Base-by-base conservation (phyloP, 108 stramenopile genomes). In the Skeletonema grethae region DNA sequence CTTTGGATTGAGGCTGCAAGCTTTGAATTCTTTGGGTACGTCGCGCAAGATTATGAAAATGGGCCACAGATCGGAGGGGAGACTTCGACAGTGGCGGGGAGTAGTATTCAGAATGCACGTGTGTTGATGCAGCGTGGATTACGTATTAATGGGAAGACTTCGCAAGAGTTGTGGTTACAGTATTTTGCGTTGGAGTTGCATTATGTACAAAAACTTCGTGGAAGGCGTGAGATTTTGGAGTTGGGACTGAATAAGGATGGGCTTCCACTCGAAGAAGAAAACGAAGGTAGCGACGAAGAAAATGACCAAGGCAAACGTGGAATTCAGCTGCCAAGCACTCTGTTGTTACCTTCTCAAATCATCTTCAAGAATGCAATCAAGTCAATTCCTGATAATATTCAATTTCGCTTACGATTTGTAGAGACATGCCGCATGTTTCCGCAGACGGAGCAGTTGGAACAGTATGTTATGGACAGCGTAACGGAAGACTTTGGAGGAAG, bases 1-100 rank as follows among this genome's bases (percentile, higher is more conserved):
- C 66, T 92, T 56, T 95, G 94, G 94, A 88, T 91, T 58, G 88
- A 91, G 67, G 87, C 91, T 22, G 90, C 94, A 5, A 89, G 89
- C 28, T 82, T 90, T 67, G 94, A 95, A 62, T 95, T 87, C 62
- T 95, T 95, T 80, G 88, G 85, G 9, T 72, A 57, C 59, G 68
- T 66, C 20, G 63, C 46, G 0, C 66, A 38, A 46, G 67, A 63
- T 61, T 64, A 70, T 15, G 62, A 67, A 16, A 56, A 61, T 25
- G 63, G 30, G 12, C 72, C 73, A 20, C 55, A 63, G n/a, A 46
- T 38, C 7, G 72, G 76, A n/a, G 36, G 28, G 4, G 76, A 73
- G 41, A 32, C 50, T 25, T 62, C 72, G 38, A 74, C 65, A 30
- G 45, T 80, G 11, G 69, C 69, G 6, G 83, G 75, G 7, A 68